Percentiles rank a stretch among this genome's conserved stretches.
phyloP scores from a whole-genome alignment of 164 flowering plant genomes.

The Stephania cephalantha region DNA sequence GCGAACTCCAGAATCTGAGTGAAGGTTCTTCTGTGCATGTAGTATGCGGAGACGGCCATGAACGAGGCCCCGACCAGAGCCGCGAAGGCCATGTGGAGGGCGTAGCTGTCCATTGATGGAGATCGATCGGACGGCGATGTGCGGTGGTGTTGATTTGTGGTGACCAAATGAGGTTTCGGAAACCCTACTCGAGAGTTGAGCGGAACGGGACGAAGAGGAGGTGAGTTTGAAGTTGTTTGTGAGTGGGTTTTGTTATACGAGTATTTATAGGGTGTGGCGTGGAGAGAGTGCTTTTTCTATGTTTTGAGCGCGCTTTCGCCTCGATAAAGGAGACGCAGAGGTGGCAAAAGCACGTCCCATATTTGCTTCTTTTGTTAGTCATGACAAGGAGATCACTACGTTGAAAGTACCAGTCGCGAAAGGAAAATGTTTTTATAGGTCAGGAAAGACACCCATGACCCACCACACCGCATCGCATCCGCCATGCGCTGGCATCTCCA shows the following conservation, averaged over 20 bases:
- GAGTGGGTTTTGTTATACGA: not conserved
- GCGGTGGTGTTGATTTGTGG: not conserved
- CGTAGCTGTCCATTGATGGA: slow-evolving; percentile 50
- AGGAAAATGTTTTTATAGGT: not conserved
- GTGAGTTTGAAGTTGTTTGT: not conserved
- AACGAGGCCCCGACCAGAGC: slow-evolving; percentile 83
- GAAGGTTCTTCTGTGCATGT: slow-evolving; percentile 83
- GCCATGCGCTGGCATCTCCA: too few relatives aligned
- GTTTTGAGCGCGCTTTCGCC: not conserved
- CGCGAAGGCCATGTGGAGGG: slow-evolving; percentile 87
- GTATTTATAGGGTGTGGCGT: not conserved
- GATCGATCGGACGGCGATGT: not conserved
- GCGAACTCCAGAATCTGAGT: slow-evolving; percentile 76
- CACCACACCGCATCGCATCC: too few relatives aligned
- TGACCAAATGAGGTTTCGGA: not conserved
- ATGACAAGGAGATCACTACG: not conserved
- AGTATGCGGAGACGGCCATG: slow-evolving; percentile 85
- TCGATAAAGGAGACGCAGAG: not conserved
- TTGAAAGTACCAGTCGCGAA: too few relatives aligned
- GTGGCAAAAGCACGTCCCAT: not conserved
- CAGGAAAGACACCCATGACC: too few relatives aligned
- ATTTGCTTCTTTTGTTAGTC: too few relatives aligned
- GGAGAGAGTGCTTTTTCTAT: too few relatives aligned
- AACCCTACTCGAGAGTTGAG: not conserved
- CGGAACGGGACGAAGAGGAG: not conserved